phyloP scores from a whole-genome alignment of 2,329 filamentous ascomycete species.

The Trichoderma sp. region DNA sequence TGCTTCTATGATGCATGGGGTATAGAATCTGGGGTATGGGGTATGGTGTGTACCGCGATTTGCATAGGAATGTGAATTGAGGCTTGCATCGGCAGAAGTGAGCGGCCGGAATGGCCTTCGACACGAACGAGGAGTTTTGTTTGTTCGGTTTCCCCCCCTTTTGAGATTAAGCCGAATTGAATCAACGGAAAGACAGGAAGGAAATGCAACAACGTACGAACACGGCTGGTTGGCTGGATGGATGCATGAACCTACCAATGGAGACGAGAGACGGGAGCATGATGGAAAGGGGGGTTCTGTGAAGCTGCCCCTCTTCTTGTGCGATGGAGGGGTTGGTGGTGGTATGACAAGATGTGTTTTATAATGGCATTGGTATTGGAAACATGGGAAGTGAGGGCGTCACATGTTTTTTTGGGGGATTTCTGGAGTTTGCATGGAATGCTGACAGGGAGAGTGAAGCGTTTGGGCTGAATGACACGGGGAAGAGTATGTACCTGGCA shows the following conservation, averaged over 20 bases:
- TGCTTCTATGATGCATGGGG: neutral
- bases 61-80: neutral
- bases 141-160: neutral
- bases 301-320: neutral
- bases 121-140: too few species aligned
- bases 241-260: neutral
- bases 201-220: neutral
- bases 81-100: neutral
- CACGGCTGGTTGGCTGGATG: neutral
- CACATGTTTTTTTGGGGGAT: neutral
- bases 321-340: neutral
- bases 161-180: neutral
- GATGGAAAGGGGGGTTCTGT: neutral
- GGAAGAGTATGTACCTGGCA: too few species aligned
- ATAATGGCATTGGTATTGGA: neutral
- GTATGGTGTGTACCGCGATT: neutral
- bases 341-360: neutral
- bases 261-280: neutral
- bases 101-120: neutral
- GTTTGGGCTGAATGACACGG: neutral
- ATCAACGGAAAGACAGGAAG: neutral
- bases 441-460: neutral
- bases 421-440: neutral
- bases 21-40: neutral
- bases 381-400: neutral